Evolutionary conservation across 75 land plant genomes (phyloP), one percentile per base, ranked within the genome.

Genomic region (Pinus tabuliformis): DNA sequence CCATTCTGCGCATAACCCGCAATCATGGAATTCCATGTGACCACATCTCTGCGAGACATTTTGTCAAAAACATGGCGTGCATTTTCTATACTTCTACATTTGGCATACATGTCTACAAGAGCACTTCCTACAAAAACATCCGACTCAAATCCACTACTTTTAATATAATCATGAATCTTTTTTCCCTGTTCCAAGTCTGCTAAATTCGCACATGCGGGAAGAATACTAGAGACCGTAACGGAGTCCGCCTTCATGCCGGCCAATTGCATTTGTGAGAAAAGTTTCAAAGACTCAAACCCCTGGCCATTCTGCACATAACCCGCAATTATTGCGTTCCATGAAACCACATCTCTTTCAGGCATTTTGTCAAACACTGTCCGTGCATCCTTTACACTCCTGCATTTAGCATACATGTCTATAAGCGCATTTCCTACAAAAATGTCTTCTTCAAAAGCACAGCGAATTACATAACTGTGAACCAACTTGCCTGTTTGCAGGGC

Each of bases 391-490:
- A 74, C 14, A 57, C 84, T 83, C 30, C 49, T 18, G 74, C 88
- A 89, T 79, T 89, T 93, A 3, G 83, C 86, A 76, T 93, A 93
- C 82, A 89, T 76, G 76, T 87, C 49, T 54, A 89, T 8, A 15
- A 89, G 70, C 56, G 83, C 56, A 68, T 86, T 91, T n/a, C 56
- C 16, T 22, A 89, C 73, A 12, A 36, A 56, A 22, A 76, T 30
- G 36, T 86, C 86, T 15, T 22, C 73, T 13, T 39, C 60, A 22
- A 79, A 72, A 58, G 68, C 70, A 78, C 70, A 13, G 66, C 85
- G 83, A 60, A 82, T 17, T 36, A 78, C 77, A 61, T 57, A 73
- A 7, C 76, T 82, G 80, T 86, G 91, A 54, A 86, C n/a, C 36
- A 33, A 78, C 36, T 52, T 81, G 15, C 90, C 88, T 5, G 72